phyloP scores from a whole-genome alignment of 2,329 filamentous ascomycete species.

The Colletotrichum acutatum region DNA sequence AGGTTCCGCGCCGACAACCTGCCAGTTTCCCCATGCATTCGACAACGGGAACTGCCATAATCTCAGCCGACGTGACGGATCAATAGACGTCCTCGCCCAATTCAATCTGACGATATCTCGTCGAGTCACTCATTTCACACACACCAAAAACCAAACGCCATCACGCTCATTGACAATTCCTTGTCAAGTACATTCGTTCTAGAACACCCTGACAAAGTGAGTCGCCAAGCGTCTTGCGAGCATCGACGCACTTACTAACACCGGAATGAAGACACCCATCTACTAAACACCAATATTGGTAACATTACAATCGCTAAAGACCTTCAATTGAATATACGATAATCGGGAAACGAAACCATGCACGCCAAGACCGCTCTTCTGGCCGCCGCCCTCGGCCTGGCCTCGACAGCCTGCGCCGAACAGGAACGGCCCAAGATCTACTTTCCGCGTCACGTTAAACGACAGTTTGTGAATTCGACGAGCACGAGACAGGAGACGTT shows the following conservation, averaged over 20 bases:
- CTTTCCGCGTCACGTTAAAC: constrained; percentile 67
- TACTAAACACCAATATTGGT: constrained; percentile 15
- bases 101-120: constrained; percentile 33
- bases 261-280: neutral
- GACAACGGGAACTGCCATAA: constrained; percentile 15
- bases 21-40: constrained; percentile 35
- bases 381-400: constrained; percentile 60
- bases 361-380: constrained; percentile 58
- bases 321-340: constrained; percentile 4
- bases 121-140: constrained; percentile 37
- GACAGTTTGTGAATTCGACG: constrained; percentile 59
- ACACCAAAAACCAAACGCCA: constrained; percentile 37
- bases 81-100: constrained; percentile 26
- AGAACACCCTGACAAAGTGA: constrained; percentile 55
- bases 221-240: constrained; percentile 31
- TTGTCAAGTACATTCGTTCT: constrained; percentile 71
- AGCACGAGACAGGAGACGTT: constrained; percentile 44
- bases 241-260: constrained; percentile 24
- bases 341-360: constrained; percentile 52
- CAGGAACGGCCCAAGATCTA: constrained; percentile 64
- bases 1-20: constrained; percentile 27
- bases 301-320: constrained; percentile 34
- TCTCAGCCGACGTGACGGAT: constrained; percentile 23
- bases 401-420: constrained; percentile 57
- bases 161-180: constrained; percentile 62